A percentile compares a stretch with the other conserved stretches of the same genome.
These are phyloP conservation scores for Penicillium sp. DNA, from an alignment of 2,329 filamentous ascomycete genomes.

Conservation along the genomic window DNA sequence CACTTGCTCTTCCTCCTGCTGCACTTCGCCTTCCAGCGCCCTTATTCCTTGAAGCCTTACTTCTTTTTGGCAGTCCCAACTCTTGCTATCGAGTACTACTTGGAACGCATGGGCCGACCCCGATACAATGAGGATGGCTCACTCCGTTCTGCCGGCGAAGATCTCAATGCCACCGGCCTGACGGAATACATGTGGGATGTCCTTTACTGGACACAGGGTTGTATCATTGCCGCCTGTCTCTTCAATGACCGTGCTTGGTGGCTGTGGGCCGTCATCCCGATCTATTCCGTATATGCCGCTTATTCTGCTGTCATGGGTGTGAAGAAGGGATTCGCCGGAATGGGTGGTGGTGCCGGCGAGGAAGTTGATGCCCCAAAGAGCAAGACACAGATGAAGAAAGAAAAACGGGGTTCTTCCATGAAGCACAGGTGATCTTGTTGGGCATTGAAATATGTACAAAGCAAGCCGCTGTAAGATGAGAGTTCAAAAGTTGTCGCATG, in stretches of 20 bases:
- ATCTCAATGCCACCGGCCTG: slow-evolving; percentile 81
- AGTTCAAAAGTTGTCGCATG: neutral
- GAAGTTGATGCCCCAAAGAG: slow-evolving; percentile 39
- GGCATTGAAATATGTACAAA: slow-evolving; percentile 9
- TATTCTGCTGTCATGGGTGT: slow-evolving; percentile 51
- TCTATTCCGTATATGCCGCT: slow-evolving; percentile 51
- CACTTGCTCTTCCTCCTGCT: slow-evolving; percentile 75
- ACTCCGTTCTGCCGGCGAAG: slow-evolving; percentile 79
- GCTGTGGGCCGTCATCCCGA: slow-evolving; percentile 56
- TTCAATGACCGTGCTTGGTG: slow-evolving; percentile 81
- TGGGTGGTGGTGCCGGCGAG: slow-evolving; percentile 36
- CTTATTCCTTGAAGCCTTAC: slow-evolving; percentile 67
- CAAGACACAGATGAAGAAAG: slow-evolving; percentile 57
- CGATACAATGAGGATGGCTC: slow-evolving; percentile 66
- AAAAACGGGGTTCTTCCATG: slow-evolving; percentile 51
- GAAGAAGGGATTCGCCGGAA: slow-evolving; percentile 46
- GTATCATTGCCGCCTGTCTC: slow-evolving; percentile 69
- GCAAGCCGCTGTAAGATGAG: slow-evolving; percentile 2
- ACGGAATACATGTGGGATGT: slow-evolving; percentile 99
- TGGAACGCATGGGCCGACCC: slow-evolving; percentile 83
- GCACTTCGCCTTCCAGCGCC: slow-evolving; percentile 65
- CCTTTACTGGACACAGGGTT: slow-evolving; percentile 89
- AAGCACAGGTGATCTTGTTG: slow-evolving; percentile 41
- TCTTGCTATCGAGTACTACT: slow-evolving; percentile 77
- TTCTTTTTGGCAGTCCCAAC: slow-evolving; percentile 71